phyloP scores from a whole-genome alignment of 2,329 filamentous ascomycete species.

The Colletotrichum zoysiae region DNA sequence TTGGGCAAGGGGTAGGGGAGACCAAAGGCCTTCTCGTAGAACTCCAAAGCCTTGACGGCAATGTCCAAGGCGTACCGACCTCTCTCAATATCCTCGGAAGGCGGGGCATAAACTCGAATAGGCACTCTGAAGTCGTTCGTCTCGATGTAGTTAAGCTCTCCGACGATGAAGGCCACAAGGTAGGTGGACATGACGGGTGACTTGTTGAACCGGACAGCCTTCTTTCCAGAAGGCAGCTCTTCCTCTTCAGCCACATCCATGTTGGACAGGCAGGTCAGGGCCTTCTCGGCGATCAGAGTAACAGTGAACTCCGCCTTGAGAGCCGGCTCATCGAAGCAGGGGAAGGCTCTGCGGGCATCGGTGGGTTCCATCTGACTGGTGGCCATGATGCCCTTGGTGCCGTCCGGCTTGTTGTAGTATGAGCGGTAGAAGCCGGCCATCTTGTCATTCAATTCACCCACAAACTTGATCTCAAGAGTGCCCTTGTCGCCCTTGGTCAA shows the following conservation, averaged over 20 bases:
- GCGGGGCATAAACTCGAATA: constrained; percentile 92
- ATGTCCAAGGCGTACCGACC: constrained; percentile 92
- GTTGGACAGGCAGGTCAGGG: constrained; percentile 93
- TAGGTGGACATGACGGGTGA: constrained; percentile 97
- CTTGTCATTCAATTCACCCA: constrained; percentile 87
- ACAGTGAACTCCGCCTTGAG: constrained; percentile 94
- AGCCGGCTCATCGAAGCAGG: constrained; percentile 95
- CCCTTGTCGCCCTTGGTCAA: constrained; percentile 83
- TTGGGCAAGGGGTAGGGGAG: constrained; percentile 89
- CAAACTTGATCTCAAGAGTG: constrained; percentile 72
- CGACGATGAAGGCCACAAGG: constrained; percentile 92
- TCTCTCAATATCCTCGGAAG: constrained; percentile 90
- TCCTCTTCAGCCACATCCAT: constrained; percentile 91
- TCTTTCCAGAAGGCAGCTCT: constrained; percentile 63
- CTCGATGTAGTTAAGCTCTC: constrained; percentile 94
- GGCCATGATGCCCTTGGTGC: constrained; percentile 84
- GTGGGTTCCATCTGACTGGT: constrained; percentile 98
- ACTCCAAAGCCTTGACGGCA: constrained; percentile 88
- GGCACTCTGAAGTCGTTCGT: constrained; percentile 92
- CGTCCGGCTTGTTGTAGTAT: constrained; percentile 87
- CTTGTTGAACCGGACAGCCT: constrained; percentile 91
- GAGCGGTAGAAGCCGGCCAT: constrained; percentile 99
- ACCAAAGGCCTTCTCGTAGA: constrained; percentile 96
- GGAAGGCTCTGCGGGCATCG: constrained; percentile 91
- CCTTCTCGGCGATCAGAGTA: constrained; percentile 89